phyloP scores from a whole-genome alignment of 805 yeast genomes.

The Metschnikowia gelsemii region DNA sequence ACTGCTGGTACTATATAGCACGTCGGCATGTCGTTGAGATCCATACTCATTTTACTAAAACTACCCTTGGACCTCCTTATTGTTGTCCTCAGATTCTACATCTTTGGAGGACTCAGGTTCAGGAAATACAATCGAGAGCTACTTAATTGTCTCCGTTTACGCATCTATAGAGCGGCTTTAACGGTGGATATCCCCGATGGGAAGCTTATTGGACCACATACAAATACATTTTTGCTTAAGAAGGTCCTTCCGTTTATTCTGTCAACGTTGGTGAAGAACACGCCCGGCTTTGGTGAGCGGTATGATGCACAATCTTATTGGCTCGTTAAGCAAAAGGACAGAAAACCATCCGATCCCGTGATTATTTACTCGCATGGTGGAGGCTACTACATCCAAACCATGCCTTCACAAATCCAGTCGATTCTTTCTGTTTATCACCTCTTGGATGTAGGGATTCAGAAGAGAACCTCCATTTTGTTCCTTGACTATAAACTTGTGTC shows the following conservation, averaged over 20 bases:
- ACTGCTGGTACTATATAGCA: background rate
- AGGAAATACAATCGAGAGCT: slow-evolving; percentile 16
- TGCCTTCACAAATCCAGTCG: slow-evolving; percentile 31
- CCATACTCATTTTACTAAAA: slow-evolving; percentile 12
- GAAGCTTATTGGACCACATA: slow-evolving; percentile 14
- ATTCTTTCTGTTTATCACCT: slow-evolving; percentile 30
- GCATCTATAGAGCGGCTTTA: slow-evolving; percentile 15
- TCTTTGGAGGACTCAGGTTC: slow-evolving; percentile 19
- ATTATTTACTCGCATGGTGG: slow-evolving; percentile 42
- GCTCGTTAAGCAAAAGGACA: slow-evolving; percentile 32
- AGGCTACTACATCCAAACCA: slow-evolving; percentile 35
- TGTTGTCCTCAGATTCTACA: slow-evolving; percentile 17
- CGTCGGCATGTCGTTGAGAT: slow-evolving; percentile 11
- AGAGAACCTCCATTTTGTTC: slow-evolving; percentile 26
- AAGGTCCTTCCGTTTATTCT: slow-evolving; percentile 13
- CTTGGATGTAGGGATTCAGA: slow-evolving; percentile 24
- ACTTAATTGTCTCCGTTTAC: slow-evolving; percentile 17
- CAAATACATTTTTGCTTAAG: slow-evolving; percentile 16
- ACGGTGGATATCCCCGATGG: slow-evolving; percentile 18
- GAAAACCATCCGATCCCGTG: slow-evolving; percentile 29
- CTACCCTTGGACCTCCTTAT: slow-evolving; percentile 17
- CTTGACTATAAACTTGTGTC: slow-evolving; percentile 35
- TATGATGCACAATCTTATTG: slow-evolving; percentile 34
- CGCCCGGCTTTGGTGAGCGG: slow-evolving; percentile 33
- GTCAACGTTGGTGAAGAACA: slow-evolving; percentile 9